Evolutionary conservation across 2,329 filamentous ascomycete genomes (phyloP), one percentile per base, ranked within the genome.

Genomic region (Colletotrichum tropicale): DNA sequence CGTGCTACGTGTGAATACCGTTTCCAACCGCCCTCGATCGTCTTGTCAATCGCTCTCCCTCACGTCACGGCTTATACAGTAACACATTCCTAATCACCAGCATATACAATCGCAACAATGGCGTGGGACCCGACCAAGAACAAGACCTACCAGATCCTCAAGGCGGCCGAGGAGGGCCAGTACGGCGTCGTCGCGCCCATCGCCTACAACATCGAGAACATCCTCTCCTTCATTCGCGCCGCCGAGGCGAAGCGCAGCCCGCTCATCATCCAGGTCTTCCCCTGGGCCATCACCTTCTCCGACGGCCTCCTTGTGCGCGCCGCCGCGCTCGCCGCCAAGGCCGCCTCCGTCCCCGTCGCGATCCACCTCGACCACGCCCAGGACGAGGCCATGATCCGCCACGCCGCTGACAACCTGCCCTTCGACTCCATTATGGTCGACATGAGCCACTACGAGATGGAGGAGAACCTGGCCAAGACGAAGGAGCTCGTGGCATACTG

Each of bases 401-500:
- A 84, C 1, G 91, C 91, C 0, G 91, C 91, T 0, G 86, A 89
- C 74, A 85, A 86, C 5, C 85, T 91, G 32, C 87, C 87, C 1
- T 94, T 95, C 78, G 93, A 95, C 81, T 89, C 87, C 70, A 94
- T 95, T 81, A 95, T 95, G 93, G 91, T 95, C 1, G 94, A 95
- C 83, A 95, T 95, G 93, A 91, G 88, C 73, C 93, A 95, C 81
- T 92, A 93, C 81, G 92, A 94, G 78, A 92, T 91, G 79, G 92
- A 89, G 68, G 93, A 94, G 85, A 95, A 95, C 80, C 85, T 95
- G 58, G 85, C 87, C 2, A 87, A 89, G 81, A 94, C 93, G 18
- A 87, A 86, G 70, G 90, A 93, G 73, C 83, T 94, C 70, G 91
- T 92, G 4, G 83, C 83, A 16, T 91, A 92, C 79, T 93, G 93